Conservation (phyloP, 169 alveolate species). For the Pseudocohnilembus persalinus region DNA sequence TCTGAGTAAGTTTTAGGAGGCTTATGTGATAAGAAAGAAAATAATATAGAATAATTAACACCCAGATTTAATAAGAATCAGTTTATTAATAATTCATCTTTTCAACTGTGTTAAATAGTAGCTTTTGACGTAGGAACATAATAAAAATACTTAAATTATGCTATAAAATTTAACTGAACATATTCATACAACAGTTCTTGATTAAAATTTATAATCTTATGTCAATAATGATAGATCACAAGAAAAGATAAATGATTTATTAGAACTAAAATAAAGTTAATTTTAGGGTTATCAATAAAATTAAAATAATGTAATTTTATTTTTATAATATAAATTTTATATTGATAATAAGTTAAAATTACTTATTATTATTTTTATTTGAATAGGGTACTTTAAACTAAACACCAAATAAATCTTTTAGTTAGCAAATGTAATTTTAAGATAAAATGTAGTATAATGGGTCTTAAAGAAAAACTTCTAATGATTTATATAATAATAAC, state of each 20-base stretch:
- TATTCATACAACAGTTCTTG: neutral
- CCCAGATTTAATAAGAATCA: constrained; percentile 35
- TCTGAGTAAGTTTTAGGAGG: constrained; percentile 22
- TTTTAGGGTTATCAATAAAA: too few species aligned
- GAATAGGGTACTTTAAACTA: neutral
- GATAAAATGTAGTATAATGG: neutral
- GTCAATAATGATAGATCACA: neutral
- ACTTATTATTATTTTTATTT: too few species aligned
- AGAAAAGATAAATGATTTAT: neutral
- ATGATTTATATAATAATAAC: neutral
- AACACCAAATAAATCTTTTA: neutral
- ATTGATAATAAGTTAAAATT: neutral
- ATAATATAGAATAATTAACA: constrained; percentile 16
- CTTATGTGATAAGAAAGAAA: constrained; percentile 30
- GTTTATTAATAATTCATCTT: constrained; percentile 7
- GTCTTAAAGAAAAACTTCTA: neutral
- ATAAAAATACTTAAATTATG: neutral
- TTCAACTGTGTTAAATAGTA: neutral
- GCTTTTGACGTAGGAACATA: neutral
- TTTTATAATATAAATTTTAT: too few species aligned
- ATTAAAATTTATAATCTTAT: too few species aligned
- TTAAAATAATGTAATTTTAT: too few species aligned
- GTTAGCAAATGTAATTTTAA: neutral
- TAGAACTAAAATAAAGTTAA: too few species aligned
- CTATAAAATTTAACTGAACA: neutral